A percentile compares a stretch with the other conserved stretches of the same genome.
Evolutionary conservation across 2,329 filamentous ascomycete species (phyloP).

Genomic region (Fusarium sp.): DNA sequence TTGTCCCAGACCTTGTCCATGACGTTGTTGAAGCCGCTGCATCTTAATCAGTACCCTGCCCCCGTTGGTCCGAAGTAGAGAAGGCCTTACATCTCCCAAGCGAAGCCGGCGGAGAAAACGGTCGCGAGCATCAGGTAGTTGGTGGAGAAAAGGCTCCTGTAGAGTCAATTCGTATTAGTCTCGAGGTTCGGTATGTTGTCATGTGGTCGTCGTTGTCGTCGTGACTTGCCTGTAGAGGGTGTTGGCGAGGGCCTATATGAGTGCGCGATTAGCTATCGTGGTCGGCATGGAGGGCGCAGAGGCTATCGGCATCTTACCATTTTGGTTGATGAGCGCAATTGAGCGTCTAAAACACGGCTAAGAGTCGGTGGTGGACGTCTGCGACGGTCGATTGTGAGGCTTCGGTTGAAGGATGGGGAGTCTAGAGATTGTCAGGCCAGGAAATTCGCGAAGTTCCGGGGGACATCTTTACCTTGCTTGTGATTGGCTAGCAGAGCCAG

Average conservation of each 20-base stretch:
- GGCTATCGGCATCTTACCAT: constrained; percentile 52
- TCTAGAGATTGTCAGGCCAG: constrained; percentile 51
- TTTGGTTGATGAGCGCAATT: constrained; percentile 51
- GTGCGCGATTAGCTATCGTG: constrained; percentile 53
- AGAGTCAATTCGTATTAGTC: constrained; percentile 42
- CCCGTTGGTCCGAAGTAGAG: constrained; percentile 34
- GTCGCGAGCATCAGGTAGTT: constrained; percentile 89
- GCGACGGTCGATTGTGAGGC: constrained; percentile 44
- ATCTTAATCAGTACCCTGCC: constrained; percentile 50
- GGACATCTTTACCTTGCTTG: constrained; percentile 46
- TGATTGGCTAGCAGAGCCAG: constrained; percentile 49
- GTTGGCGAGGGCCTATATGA: constrained; percentile 53
- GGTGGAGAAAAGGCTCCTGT: constrained; percentile 83
- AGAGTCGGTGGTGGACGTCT: constrained; percentile 45
- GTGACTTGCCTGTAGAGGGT: constrained; percentile 57
- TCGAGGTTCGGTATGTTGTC: constrained; percentile 28
- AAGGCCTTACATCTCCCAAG: constrained; percentile 86
- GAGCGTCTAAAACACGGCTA: constrained; percentile 46
- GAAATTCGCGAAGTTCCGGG: constrained; percentile 53
- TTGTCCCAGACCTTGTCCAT: constrained; percentile 92
- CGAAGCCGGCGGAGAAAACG: constrained; percentile 90
- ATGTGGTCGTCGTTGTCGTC: constrained; percentile 21
- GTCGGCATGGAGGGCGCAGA: neutral
- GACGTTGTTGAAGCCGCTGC: constrained; percentile 82
- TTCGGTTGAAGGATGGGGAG: constrained; percentile 49